Conservation (phyloP, 1,139 yeast genomes). For the Suhomyces anneliseae region DNA sequence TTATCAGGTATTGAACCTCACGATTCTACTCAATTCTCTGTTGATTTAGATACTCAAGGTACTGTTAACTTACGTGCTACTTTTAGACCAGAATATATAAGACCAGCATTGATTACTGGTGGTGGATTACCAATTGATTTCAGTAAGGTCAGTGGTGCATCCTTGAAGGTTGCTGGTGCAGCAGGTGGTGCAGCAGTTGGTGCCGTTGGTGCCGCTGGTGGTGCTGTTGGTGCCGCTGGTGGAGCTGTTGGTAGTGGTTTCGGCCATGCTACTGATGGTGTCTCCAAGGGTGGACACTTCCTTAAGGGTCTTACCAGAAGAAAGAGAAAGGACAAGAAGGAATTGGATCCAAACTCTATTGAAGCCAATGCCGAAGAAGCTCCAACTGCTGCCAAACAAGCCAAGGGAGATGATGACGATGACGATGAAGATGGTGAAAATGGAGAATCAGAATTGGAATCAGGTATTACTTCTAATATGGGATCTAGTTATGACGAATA, state of each 20-base stretch:
- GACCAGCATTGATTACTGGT: slow-evolving; percentile 51
- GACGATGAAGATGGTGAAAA: slow-evolving; percentile 1
- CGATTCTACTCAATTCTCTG: slow-evolving; percentile 45
- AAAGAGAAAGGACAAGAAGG: slow-evolving; percentile 21
- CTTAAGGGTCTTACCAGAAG: slow-evolving; percentile 35
- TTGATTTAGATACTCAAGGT: slow-evolving; percentile 63
- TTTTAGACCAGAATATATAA: slow-evolving; percentile 66
- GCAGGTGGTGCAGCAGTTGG: slow-evolving; percentile 37
- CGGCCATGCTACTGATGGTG: slow-evolving; percentile 44
- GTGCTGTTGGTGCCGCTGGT: slow-evolving; percentile 34
- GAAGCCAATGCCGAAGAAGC: slow-evolving; percentile 12
- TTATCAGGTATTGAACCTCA: slow-evolving; percentile 49
- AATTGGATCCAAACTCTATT: slow-evolving; percentile 11
- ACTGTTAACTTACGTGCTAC: slow-evolving; percentile 49
- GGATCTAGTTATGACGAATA: not conserved
- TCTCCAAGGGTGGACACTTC: slow-evolving; percentile 47
- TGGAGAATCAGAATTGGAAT: slow-evolving; percentile 3
- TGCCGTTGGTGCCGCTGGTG: slow-evolving; percentile 40
- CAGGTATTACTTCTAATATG: slow-evolving; percentile 1
- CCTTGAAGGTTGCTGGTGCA: slow-evolving; percentile 50
- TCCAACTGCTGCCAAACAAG: slow-evolving; percentile 11
- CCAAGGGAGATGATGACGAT: slow-evolving; percentile 8
- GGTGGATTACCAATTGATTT: slow-evolving; percentile 44
- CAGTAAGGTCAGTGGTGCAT: slow-evolving; percentile 43
- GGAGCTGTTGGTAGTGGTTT: slow-evolving; percentile 31